A percentile compares a stretch with the other conserved stretches of the same genome.
These are phyloP conservation scores for Fusarium decemcellulare DNA, from an alignment of 2,329 filamentous ascomycete species.

Conservation along the genomic window DNA sequence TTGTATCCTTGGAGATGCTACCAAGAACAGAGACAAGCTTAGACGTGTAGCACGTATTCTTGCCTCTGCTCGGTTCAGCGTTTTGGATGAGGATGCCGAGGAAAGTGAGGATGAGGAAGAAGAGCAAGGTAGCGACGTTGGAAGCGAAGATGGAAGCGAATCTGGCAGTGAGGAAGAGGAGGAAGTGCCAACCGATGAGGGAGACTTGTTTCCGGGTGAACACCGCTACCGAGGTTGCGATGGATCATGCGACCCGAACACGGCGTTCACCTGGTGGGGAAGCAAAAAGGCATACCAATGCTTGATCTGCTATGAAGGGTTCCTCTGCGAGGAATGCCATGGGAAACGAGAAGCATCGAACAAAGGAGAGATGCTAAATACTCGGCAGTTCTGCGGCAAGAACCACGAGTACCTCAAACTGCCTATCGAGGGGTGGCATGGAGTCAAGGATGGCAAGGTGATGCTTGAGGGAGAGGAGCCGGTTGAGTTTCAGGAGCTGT, in stretches of 20 bases:
- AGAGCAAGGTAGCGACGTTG: not conserved
- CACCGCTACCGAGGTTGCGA: slow-evolving; percentile 4
- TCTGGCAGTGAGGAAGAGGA: slow-evolving; percentile 7
- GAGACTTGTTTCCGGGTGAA: slow-evolving; percentile 16
- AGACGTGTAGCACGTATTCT: slow-evolving; percentile 38
- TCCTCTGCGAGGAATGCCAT: slow-evolving; percentile 35
- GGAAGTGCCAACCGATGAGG: slow-evolving; percentile 26
- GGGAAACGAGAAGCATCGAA: slow-evolving; percentile 25
- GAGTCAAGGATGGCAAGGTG: slow-evolving; percentile 35
- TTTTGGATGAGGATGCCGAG: slow-evolving; percentile 17
- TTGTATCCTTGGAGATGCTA: slow-evolving; percentile 26
- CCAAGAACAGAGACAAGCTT: slow-evolving; percentile 29
- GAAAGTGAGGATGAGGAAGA: not conserved
- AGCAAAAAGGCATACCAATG: slow-evolving; percentile 23
- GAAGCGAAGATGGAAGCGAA: not conserved
- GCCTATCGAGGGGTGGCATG: slow-evolving; percentile 37
- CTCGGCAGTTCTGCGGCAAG: slow-evolving; percentile 25
- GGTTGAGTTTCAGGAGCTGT: slow-evolving; percentile 29
- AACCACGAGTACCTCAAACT: slow-evolving; percentile 33
- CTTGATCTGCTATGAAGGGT: slow-evolving; percentile 9
- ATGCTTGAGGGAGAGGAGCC: slow-evolving; percentile 36
- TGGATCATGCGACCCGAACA: slow-evolving; percentile 16
- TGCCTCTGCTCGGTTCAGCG: slow-evolving; percentile 44
- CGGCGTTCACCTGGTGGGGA: slow-evolving; percentile 33
- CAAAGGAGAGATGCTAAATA: slow-evolving; percentile 16